phyloP scores from a whole-genome alignment of 768 basidiomycete genomes.

The Clavaria fumosa region DNA sequence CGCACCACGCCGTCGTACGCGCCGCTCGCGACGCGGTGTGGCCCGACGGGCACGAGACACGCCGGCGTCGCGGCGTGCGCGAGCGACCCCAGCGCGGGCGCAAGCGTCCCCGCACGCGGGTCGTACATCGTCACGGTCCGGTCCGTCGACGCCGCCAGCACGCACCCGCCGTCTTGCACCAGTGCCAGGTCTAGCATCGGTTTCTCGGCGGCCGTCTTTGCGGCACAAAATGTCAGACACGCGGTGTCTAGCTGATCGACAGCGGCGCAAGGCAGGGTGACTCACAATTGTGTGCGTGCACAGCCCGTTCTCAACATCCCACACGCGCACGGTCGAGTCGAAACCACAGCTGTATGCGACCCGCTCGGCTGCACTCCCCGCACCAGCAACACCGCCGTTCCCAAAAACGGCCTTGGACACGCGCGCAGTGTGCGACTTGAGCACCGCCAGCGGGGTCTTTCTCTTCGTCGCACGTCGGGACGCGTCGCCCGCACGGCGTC shows the following conservation, averaged over 20 bases:
- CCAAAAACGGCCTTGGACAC: constrained; percentile 63
- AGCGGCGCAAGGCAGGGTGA: constrained; percentile 8
- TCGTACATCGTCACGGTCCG: constrained; percentile 61
- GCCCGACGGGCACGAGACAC: constrained; percentile 25
- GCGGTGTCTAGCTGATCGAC: not conserved
- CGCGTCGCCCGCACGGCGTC: constrained; percentile 35
- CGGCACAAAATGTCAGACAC: no score
- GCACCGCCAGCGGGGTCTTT: constrained; percentile 55
- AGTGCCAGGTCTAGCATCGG: constrained; percentile 55
- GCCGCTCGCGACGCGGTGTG: constrained; percentile 50
- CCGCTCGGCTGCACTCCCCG: no score
- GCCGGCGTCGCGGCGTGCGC: constrained; percentile 54
- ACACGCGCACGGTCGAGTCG: constrained; percentile 78
- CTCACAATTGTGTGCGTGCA: constrained; percentile 57
- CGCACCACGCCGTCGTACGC: constrained; percentile 67
- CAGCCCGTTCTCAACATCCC: constrained; percentile 73
- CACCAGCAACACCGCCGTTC: constrained; percentile 12
- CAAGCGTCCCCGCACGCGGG: constrained; percentile 31
- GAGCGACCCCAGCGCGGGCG: constrained; percentile 25
- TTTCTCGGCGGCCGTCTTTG: constrained; percentile 52
- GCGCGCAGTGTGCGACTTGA: constrained; percentile 73
- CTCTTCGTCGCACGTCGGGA: constrained; percentile 29
- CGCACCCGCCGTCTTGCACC: constrained; percentile 26
- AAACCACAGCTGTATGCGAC: constrained; percentile 67
- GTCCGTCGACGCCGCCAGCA: constrained; percentile 57